These are phyloP conservation scores for Mucuna pruriens DNA, from an alignment of 306 rosid species.

Conservation along the genomic window DNA sequence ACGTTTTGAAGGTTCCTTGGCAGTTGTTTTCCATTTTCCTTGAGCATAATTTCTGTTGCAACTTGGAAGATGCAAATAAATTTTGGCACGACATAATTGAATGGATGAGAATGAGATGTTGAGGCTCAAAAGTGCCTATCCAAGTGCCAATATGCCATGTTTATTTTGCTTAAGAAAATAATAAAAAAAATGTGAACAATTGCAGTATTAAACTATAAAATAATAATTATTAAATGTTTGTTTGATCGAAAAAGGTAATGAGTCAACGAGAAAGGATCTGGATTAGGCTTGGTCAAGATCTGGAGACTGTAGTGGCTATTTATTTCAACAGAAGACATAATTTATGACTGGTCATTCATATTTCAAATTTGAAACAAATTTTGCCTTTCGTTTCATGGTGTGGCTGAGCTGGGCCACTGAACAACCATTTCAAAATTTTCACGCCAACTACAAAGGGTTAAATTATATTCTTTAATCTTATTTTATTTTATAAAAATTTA, in stretches of 20 bases:
- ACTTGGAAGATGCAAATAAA: neutral
- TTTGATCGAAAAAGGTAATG: neutral
- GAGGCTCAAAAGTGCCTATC: neutral
- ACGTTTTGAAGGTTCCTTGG: neutral
- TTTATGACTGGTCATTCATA: neutral
- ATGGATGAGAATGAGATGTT: neutral
- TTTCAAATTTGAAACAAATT: neutral
- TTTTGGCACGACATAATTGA: neutral
- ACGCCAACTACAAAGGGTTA: too few relatives aligned
- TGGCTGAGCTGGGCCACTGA: neutral
- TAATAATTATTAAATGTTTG: constrained; percentile 16
- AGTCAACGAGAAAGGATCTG: constrained; percentile 3
- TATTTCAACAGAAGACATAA: neutral
- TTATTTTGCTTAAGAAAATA: neutral
- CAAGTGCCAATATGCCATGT: neutral
- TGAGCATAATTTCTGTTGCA: neutral
- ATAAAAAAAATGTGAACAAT: neutral
- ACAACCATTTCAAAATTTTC: neutral
- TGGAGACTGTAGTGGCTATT: neutral
- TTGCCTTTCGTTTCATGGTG: neutral
- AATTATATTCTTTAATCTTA: too few relatives aligned
- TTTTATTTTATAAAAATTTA: too few relatives aligned
- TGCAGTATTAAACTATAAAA: constrained; percentile 18
- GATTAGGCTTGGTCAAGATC: constrained; percentile 29
- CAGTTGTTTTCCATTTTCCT: neutral